These are phyloP conservation scores for Butyriboletus loyo DNA, from an alignment of 768 basidiomycete genomes.

Conservation along the genomic window DNA sequence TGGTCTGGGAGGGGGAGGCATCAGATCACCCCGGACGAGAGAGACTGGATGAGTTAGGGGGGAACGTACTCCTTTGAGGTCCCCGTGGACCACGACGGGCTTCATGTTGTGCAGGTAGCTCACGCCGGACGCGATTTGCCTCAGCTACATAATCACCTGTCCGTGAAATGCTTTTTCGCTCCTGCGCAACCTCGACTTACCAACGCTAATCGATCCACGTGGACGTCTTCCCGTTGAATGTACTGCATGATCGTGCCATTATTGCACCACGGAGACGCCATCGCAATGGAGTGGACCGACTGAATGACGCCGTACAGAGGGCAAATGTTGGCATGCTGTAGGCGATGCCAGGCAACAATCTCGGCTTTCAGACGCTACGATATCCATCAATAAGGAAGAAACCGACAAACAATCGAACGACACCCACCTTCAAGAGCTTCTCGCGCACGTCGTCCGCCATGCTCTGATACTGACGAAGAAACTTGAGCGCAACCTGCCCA, in stretches of 20 bases:
- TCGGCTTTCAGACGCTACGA: constrained; percentile 51
- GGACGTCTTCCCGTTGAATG: constrained; percentile 39
- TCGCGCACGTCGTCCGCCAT: constrained; percentile 51
- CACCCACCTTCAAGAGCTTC: constrained; percentile 46
- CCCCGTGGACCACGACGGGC: constrained; percentile 57
- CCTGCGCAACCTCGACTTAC: constrained; percentile 31
- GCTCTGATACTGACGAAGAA: constrained; percentile 44
- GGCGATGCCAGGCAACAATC: constrained; percentile 54
- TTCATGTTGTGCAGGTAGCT: constrained; percentile 54
- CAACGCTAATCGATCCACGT: constrained; percentile 44
- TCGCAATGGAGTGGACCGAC: constrained; percentile 49
- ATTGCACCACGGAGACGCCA: constrained; percentile 65
- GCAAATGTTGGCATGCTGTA: constrained; percentile 54
- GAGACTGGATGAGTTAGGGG: background rate
- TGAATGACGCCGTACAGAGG: constrained; percentile 55
- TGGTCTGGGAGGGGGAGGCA: constrained; percentile 37
- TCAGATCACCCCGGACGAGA: background rate
- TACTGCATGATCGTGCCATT: constrained; percentile 56
- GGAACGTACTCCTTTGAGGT: constrained; percentile 54
- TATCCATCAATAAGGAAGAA: background rate
- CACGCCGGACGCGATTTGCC: constrained; percentile 56
- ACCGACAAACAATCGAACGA: background rate
- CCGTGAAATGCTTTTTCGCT: background rate
- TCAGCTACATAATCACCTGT: constrained; percentile 34
- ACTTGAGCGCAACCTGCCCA: constrained; percentile 55